Evolutionary conservation across 768 basidiomycete species (phyloP), one percentile per base, ranked within the genome.

Genomic region (Amanita subjunquillea): DNA sequence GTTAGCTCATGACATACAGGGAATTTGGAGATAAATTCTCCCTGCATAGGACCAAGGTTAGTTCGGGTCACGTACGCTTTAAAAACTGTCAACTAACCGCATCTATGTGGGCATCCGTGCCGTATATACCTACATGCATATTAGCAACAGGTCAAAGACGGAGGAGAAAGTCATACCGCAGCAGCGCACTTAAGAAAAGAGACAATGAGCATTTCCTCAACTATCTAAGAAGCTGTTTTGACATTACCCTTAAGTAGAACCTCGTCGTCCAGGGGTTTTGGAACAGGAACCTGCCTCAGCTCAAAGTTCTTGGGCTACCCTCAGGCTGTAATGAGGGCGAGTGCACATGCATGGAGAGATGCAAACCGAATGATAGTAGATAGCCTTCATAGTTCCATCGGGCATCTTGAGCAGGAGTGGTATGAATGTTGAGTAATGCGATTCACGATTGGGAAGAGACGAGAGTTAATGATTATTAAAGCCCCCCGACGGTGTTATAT

Each of bases 321-420:
- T 17, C 17, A 17, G 17, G 17, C 17, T 15, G 13, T 1, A 27
- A 23, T 46, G n/a, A 34, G 25, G 13, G 39, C 10, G 25, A 27
- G 9, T n/a, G 41, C 2, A 34, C 13, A 27, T 13, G 27, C 7
- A 27, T 23, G 42, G 53, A 29, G 62, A 69, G 5, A 30, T 32
- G n/a, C 43, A 39, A 58, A 87, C 86, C 56, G 73, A 73, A 60
- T 75, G 75, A 69, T 87, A 90, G 71, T 77, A 87, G 58, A 87
- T 68, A 15, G 87, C 87, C 66, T 79, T 78, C 87, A 90, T 89
- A 23, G 72, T 78, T 67, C 75, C 78, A 64, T 79, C 62, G 48
- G 76, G 71, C 78, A 81, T 81, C 61, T 48, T 55, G 48, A 17
- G 17, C 17, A 10, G 46, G 7, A 36, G 45, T n/a, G 29, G 29